Evolutionary conservation across 441 rosid species (phyloP), one percentile per base, ranked within the genome.

Genomic region (Pelargonium fulgidum): DNA sequence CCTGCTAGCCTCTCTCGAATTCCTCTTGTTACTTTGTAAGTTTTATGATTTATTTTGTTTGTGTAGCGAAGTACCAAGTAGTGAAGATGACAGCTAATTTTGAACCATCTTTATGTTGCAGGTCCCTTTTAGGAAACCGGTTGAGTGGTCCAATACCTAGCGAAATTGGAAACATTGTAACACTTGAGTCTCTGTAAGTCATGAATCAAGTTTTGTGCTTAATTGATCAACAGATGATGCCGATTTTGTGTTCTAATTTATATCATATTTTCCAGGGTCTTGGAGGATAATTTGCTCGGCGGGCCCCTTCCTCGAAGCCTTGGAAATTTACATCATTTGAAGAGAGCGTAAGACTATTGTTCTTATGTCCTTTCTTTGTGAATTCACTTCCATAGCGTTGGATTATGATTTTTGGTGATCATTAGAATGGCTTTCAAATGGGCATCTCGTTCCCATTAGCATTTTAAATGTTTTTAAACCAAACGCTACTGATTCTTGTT

Each of bases 81-180:
- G 64, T 62, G 22, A 66, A 71, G 10, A 14, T 36, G 12, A 44
- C 50, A 8, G 22, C 1, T 64, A 44, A 56, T 47, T 47, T 44
- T 36, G 8, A 36, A 36, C 7, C 52, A 13, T 29, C 45, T 63
- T 7, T 47, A 26, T 33, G 33, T 24, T 61, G 48, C 64, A 94
- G 99, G 75, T 71, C 80, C 16, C 64, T 89, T 19, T n/a, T 72
- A 3, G 98, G 88, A 68, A 94, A 92, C 77, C 89, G 86, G 61
- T 67, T 92, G 67, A 83, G 65, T 63, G 98, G 97, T 64, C n/a
- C 82, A 14, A 73, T 94, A 72, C 96, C 98, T 36, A 44, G 33
- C 19, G 80, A 85, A 75, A 67, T 92, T 50, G 94, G 86, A 70
- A 78, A 68, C 47, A 81, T 86, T 48, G 24, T 82, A 58, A 83